Base-by-base conservation (phyloP, 176 grass and related monocot species). In the Urochloa ruziziensis region DNA sequence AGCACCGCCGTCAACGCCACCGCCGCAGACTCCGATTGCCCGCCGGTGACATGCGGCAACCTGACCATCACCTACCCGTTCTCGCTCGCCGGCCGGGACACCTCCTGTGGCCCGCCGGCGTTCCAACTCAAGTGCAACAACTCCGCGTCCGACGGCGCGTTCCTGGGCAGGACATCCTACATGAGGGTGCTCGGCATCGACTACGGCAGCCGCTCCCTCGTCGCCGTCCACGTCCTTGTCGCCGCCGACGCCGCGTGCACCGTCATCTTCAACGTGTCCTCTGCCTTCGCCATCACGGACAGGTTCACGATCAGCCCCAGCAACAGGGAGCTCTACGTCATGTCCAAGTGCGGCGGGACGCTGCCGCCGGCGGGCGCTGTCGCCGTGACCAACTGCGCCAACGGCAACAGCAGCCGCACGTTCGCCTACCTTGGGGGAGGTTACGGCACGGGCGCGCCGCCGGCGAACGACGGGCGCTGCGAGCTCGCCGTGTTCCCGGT, bases 31-130 rank as follows among this genome's bases (percentile, higher is more conserved):
- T 10, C 74, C 7, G 43, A 21, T 0, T 91, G 89, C 67, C 17
- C 57, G 23, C 44, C 75, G 54, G 78, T 8, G 82, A 74, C 28
- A 52, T 87, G 89, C 74, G 89, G 80, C 72, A 80, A 91, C 73
- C 79, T 91, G 28, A 80, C 27, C 35, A 71, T 91, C 53, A 64
- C 27, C 7, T 84, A 91, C 46, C 89, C 89, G 5, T 88, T 91
- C 71, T 88, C 75, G 85, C 36, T 81, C 10, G 24, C 15, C 40
- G 47, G 37, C 36, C 34, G 4, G 12, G 23, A 68, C 74, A 32
- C 68, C 25, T 64, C 85, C 57, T 84, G 89, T 23, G 85, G 89
- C n/a, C 77, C 75, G 8, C 85, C 89, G 19, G 36, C 54, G 54
- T 83, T 88, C 80, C 25, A 54, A 66, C 42, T 91, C 46, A 47